These are phyloP conservation scores for Pelagomonas calceolata DNA, from an alignment of 108 stramenopile species.

Conservation along the genomic window DNA sequence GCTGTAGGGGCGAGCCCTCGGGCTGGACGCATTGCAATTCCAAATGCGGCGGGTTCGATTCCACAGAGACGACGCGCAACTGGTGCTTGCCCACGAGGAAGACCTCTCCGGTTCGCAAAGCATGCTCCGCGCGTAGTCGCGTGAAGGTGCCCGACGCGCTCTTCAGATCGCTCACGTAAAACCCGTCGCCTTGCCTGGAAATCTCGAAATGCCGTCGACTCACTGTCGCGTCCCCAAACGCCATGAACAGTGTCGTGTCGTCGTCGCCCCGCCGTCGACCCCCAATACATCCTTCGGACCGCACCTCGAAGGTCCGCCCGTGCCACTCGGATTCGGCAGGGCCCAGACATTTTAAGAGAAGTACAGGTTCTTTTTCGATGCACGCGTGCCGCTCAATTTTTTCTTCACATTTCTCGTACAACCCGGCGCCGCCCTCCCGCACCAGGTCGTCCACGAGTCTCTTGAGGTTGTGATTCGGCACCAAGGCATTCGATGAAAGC, in stretches of 20 bases:
- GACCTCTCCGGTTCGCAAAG: conserved; percentile 28
- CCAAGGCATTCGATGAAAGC: neutral
- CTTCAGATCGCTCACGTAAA: conserved; percentile 28
- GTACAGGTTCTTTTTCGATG: no score
- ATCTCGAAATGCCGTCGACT: conserved; percentile 41
- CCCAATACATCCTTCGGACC: conserved; percentile 18
- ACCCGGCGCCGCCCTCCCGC: conserved; percentile 15
- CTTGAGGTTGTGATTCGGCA: conserved; percentile 29
- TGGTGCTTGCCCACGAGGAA: conserved; percentile 46
- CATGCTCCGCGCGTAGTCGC: conserved; percentile 11
- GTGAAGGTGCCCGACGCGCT: conserved; percentile 38
- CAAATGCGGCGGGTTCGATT: neutral
- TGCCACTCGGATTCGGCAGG: conserved; percentile 37
- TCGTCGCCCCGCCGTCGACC: conserved; percentile 16
- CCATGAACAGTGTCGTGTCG: conserved; percentile 39
- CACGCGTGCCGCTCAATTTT: no score
- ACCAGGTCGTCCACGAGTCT: conserved; percentile 37
- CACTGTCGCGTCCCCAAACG: conserved; percentile 37
- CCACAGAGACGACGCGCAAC: conserved; percentile 10
- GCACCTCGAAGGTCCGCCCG: conserved; percentile 29
- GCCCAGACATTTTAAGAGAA: conserved; percentile 28
- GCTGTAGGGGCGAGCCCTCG: conserved; percentile 46
- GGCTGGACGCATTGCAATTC: conserved; percentile 43
- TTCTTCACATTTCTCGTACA: no score
- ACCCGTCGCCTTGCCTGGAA: conserved; percentile 9